phyloP scores from a whole-genome alignment of 2,329 filamentous ascomycete genomes.

The Sclerotinia nivalis region DNA sequence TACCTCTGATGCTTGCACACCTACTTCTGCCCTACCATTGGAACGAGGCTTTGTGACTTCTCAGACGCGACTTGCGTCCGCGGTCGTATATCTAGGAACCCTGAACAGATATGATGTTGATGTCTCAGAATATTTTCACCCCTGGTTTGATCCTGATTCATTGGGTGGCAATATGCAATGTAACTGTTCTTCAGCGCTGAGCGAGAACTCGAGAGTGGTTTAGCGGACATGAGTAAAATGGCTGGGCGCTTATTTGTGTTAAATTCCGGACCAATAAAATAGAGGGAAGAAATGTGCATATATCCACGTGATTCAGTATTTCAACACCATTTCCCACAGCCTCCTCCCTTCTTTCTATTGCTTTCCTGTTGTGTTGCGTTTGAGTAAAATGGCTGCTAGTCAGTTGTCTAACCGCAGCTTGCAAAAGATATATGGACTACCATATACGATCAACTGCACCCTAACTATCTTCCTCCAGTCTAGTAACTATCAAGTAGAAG shows the following conservation, averaged over 20 bases:
- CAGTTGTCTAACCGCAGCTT: too few relatives aligned
- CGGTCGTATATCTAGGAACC: background rate
- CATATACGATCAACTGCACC: too few relatives aligned
- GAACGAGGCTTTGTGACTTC: background rate
- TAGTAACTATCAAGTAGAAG: too few relatives aligned
- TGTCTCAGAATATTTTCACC: background rate
- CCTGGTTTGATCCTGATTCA: background rate
- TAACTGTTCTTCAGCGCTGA: conserved; percentile 6
- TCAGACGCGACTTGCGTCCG: conserved; percentile 3
- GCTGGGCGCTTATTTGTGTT: conserved; percentile 4
- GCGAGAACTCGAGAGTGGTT: background rate
- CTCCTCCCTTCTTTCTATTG: too few relatives aligned
- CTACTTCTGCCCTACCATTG: conserved; percentile 17
- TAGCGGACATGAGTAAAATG: background rate
- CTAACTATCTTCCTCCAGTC: too few relatives aligned
- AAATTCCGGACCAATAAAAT: background rate
- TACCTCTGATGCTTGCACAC: background rate
- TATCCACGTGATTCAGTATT: too few relatives aligned
- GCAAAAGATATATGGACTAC: too few relatives aligned
- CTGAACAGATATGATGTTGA: background rate
- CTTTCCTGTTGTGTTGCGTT: too few relatives aligned
- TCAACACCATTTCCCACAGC: too few relatives aligned
- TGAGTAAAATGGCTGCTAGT: too few relatives aligned
- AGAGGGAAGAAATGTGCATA: background rate
- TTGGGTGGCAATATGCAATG: conserved; percentile 8